Percentiles rank a stretch among this genome's conserved stretches.
Evolutionary conservation across 176 grass and related monocot species (phyloP).

Genomic region (Phragmites australis): DNA sequence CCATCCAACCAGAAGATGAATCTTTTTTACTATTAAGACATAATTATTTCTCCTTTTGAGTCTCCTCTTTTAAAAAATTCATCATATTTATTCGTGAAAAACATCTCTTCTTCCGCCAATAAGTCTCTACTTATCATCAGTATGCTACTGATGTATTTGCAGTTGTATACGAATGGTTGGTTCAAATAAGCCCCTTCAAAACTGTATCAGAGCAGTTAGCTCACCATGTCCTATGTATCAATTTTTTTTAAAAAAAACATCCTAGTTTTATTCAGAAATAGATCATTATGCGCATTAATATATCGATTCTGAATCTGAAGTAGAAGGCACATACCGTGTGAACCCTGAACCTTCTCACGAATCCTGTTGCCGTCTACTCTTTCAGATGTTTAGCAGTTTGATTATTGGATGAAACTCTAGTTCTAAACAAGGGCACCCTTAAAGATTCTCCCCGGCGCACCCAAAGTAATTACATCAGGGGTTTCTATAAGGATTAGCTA

Average conservation of each 20-base stretch:
- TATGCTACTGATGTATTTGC: not conserved
- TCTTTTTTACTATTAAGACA: no score
- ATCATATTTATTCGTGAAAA: no score
- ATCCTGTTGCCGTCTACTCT: not conserved
- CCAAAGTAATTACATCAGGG: constrained; percentile 17
- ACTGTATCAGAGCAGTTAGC: not conserved
- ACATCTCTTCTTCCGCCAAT: no score
- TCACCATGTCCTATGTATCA: not conserved
- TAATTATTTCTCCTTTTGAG: no score
- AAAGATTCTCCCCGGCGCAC: constrained; percentile 30
- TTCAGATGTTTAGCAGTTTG: not conserved
- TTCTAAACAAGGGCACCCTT: constrained; percentile 40
- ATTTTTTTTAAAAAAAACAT: no score
- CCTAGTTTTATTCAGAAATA: not conserved
- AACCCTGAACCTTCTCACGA: not conserved
- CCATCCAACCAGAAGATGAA: no score
- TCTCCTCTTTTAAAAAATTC: no score
- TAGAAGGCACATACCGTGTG: not conserved
- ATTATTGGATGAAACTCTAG: constrained; percentile 35
- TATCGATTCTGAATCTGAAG: not conserved
- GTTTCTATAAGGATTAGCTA: constrained; percentile 11
- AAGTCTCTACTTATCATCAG: not conserved
- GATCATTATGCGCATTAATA: not conserved
- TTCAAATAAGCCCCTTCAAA: not conserved
- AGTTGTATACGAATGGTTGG: not conserved